Evolutionary conservation across 805 yeast species (phyloP).

Genomic region (Wickerhamomyces silvicola): DNA sequence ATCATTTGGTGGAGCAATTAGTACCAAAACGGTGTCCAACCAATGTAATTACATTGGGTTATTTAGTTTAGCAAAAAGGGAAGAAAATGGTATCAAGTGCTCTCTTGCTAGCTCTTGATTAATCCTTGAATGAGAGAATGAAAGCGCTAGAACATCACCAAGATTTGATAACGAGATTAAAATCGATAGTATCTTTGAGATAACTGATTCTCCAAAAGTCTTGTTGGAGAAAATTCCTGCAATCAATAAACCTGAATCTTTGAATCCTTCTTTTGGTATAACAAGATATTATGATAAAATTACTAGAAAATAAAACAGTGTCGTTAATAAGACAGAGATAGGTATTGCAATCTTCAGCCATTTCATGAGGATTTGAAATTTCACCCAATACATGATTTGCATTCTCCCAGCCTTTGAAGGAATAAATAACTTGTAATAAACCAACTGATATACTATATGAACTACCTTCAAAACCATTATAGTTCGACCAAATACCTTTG

Average conservation of each 20-base stretch:
- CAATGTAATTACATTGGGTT: constrained; percentile 49
- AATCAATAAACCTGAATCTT: constrained; percentile 52
- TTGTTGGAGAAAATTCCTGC: constrained; percentile 57
- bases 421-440: constrained; percentile 50
- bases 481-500: constrained; percentile 29
- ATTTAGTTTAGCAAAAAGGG: constrained; percentile 35
- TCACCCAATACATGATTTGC: constrained; percentile 59
- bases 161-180: constrained; percentile 55
- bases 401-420: constrained; percentile 68
- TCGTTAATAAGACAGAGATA: constrained; percentile 45
- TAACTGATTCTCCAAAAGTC: constrained; percentile 49
- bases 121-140: constrained; percentile 54
- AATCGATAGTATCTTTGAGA: constrained; percentile 45
- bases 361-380: constrained; percentile 47
- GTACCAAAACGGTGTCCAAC: constrained; percentile 45
- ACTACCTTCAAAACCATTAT: constrained; percentile 34
- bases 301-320: constrained; percentile 49
- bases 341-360: constrained; percentile 59
- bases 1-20: constrained; percentile 55
- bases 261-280: constrained; percentile 38
- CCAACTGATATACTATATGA: constrained; percentile 50
- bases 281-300: constrained; percentile 46
- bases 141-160: constrained; percentile 60
- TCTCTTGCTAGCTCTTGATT: constrained; percentile 52
- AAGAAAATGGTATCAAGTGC: constrained; percentile 42